Evolutionary conservation across 2,329 filamentous ascomycete species (phyloP), one percentile per base, ranked within the genome.

Genomic region (Penicillium sp.): DNA sequence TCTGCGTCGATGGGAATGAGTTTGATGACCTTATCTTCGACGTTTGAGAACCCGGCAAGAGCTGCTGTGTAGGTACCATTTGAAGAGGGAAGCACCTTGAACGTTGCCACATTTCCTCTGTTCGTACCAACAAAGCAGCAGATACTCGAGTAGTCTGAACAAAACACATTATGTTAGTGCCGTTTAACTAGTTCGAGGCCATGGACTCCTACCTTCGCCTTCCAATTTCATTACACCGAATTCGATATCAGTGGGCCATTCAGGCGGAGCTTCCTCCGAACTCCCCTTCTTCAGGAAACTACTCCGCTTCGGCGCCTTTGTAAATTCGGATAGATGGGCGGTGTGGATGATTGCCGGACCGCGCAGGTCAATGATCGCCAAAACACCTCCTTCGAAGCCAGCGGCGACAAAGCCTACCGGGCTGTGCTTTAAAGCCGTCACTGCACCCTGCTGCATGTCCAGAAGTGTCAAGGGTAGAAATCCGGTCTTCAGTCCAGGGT

Each of bases 141-240:
- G 50, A 99, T 95, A 64, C 91, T 96, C 1, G 94, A 97, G 69
- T 95, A 99, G 58, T 90, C 82, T 80, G 49, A 7, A 27, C 16
- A 41, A 11, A 22, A 28, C 16, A 20, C 5, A 4, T 20, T 36
- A 35, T 8, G 49, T 76, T 53, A 74, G 67, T 44, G 31, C 13
- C 4, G 20, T 16, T 4, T 16, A 40, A 5, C 6, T 31, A 14
- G 3, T 40, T 9, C 2, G 3, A 18, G 16, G 4, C 11, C 16
- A 20, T 20, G 13, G 18, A 38, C 18, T 38, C 16, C 60, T 71
- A 80, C 77, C 85, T 66, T 97, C 92, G n/a, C 87, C 89, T 39
- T 97, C 94, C 4, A 96, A 75, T 3, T 89, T 95, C 85, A 99
- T 87, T 42, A 96, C 90, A 47, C 90, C 90, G 74, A 97, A 99